These are phyloP conservation scores for Globisporangium mamillatum DNA, from an alignment of 352 stramenopile genomes.

Conservation along the genomic window DNA sequence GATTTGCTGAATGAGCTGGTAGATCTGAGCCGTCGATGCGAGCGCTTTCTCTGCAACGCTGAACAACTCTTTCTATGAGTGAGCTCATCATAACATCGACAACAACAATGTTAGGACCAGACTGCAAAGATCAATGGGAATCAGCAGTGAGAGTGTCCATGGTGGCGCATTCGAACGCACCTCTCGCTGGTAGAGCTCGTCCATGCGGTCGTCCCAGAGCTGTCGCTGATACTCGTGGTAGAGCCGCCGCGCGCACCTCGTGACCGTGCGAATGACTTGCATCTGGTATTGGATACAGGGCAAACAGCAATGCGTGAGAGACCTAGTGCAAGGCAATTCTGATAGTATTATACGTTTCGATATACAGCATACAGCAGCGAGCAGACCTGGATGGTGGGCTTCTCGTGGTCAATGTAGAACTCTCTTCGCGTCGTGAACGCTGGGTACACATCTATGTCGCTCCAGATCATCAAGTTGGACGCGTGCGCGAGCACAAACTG, in stretches of 20 bases:
- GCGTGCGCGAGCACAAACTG: conserved; percentile 56
- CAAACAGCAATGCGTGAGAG: background rate
- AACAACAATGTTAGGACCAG: background rate
- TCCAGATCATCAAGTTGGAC: conserved; percentile 85
- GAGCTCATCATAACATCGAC: background rate
- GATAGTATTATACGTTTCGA: background rate
- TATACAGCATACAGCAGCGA: too few species aligned
- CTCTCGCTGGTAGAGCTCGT: conserved; percentile 36
- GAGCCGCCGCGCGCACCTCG: conserved; percentile 52
- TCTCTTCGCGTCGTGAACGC: conserved; percentile 47
- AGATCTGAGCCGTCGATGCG: conserved; percentile 42
- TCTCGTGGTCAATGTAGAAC: conserved; percentile 59
- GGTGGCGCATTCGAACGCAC: conserved; percentile 9
- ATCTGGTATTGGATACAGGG: conserved; percentile 34
- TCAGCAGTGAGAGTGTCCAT: background rate
- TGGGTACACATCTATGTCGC: conserved; percentile 70
- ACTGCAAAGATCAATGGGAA: background rate
- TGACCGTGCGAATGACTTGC: conserved; percentile 69
- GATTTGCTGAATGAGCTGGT: conserved; percentile 40
- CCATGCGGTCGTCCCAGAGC: conserved; percentile 72
- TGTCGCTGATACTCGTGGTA: conserved; percentile 81
- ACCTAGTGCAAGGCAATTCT: background rate
- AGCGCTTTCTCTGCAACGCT: conserved; percentile 50
- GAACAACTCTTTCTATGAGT: conserved; percentile 24
- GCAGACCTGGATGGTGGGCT: conserved; percentile 50